Conservation (phyloP, 176 grass and related monocot species). For the Phragmites australis region DNA sequence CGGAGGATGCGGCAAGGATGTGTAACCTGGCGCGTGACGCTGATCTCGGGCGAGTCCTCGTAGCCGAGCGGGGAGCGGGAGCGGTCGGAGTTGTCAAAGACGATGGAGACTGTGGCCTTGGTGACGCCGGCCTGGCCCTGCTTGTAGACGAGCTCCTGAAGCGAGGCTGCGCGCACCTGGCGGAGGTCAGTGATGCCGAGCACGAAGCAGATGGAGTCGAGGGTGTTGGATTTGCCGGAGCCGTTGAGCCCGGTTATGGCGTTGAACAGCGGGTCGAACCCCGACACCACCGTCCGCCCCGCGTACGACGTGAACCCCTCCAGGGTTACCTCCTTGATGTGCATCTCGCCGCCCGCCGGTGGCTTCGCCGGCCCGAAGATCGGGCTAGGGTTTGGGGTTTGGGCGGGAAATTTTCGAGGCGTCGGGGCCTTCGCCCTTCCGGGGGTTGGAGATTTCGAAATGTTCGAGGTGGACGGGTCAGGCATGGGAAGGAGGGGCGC, state of each 20-base stretch:
- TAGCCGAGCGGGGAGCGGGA: constrained; percentile 82
- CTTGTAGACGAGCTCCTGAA: constrained; percentile 99
- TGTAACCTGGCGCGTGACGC: constrained; percentile 85
- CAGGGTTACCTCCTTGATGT: constrained; percentile 94
- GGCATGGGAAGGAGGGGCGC: not conserved
- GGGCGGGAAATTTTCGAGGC: constrained; percentile 37
- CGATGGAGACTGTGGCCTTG: constrained; percentile 87
- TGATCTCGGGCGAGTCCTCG: constrained; percentile 86
- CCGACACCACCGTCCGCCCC: constrained; percentile 80
- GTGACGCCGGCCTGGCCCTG: constrained; percentile 97
- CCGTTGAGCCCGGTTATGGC: constrained; percentile 96
- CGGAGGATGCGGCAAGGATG: not conserved
- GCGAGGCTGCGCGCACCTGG: constrained; percentile 74
- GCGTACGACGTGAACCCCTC: constrained; percentile 99
- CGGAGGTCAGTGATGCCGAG: constrained; percentile 95
- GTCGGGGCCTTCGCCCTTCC: constrained; percentile 16
- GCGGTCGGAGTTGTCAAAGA: constrained; percentile 91
- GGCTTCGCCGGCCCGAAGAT: constrained; percentile 40
- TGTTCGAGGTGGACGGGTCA: constrained; percentile 18
- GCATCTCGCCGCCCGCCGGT: constrained; percentile 59
- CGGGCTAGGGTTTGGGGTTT: constrained; percentile 48
- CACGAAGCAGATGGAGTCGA: constrained; percentile 97
- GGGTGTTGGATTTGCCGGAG: constrained; percentile 97
- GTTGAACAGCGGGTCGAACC: constrained; percentile 96
- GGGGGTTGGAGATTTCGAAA: constrained; percentile 41